A percentile compares a stretch with the other conserved stretches of the same genome.
Evolutionary conservation across 73 alveolate species (phyloP).

Genomic region (Chromera velia): DNA sequence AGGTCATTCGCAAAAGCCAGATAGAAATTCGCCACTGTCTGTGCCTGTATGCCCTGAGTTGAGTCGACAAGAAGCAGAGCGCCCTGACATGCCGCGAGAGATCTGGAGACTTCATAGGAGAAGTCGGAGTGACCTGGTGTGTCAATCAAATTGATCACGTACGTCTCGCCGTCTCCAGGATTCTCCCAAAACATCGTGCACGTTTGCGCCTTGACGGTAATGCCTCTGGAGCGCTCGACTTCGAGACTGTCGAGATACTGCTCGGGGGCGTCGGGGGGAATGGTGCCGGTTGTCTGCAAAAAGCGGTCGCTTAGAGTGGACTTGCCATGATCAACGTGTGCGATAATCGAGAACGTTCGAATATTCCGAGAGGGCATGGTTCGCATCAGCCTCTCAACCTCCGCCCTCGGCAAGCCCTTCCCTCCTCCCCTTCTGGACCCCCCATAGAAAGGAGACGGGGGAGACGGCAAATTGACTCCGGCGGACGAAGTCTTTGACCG

Average conservation of each 20-base stretch:
- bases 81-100: conserved; percentile 85
- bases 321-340: conserved; percentile 89
- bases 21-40: conserved; percentile 75
- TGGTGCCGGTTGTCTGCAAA: conserved; percentile 30
- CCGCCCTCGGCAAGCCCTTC: too few species aligned
- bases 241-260: conserved; percentile 39
- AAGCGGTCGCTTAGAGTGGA: conserved; percentile 69
- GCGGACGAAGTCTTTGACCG: too few species aligned
- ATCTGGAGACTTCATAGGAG: conserved; percentile 81
- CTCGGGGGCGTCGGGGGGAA: conserved; percentile 25
- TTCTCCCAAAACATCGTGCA: conserved; percentile 68
- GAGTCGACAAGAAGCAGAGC: conserved; percentile 84
- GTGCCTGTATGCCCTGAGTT: conserved; percentile 74
- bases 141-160: conserved; percentile 76
- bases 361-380: conserved; percentile 15
- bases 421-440: too few species aligned
- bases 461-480: too few species aligned
- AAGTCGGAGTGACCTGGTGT: conserved; percentile 94
- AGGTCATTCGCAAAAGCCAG: conserved; percentile 52
- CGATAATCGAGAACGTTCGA: conserved; percentile 75
- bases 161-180: conserved; percentile 47
- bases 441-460: too few species aligned
- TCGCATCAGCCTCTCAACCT: too few species aligned
- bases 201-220: conserved; percentile 83
- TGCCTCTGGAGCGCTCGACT: conserved; percentile 88